phyloP scores from a whole-genome alignment of 2,329 filamentous ascomycete species.

The Colletotrichum scovillei region DNA sequence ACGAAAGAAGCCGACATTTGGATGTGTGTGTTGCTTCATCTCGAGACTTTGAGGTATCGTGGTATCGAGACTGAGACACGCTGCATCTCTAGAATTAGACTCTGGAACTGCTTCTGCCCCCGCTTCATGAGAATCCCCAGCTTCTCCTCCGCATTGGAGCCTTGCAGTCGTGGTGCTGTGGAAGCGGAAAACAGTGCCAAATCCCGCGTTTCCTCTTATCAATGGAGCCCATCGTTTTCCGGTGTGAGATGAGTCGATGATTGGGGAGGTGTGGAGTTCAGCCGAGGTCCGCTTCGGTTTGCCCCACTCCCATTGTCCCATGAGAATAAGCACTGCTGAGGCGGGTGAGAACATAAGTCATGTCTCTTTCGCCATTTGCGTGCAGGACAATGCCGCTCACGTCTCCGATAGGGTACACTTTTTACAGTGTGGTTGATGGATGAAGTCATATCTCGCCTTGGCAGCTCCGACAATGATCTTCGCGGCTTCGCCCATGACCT shows the following conservation, averaged over 20 bases:
- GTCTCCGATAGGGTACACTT: no score
- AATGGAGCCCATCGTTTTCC: slow-evolving; percentile 9
- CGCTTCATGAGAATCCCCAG: neutral
- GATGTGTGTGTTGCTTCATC: neutral
- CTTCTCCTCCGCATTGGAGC: neutral
- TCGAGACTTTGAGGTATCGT: no score
- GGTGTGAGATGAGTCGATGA: slow-evolving; percentile 8
- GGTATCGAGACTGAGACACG: neutral
- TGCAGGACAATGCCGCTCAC: neutral
- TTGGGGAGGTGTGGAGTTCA: slow-evolving; percentile 15
- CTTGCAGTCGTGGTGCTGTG: neutral
- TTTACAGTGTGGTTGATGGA: neutral
- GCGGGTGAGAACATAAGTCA: neutral
- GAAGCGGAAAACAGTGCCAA: slow-evolving; percentile 6
- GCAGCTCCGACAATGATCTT: no score
- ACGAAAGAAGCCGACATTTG: neutral
- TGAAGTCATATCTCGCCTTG: neutral
- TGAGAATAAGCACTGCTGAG: slow-evolving; percentile 14
- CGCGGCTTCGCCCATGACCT: neutral
- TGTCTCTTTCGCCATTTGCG: neutral
- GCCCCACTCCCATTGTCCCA: slow-evolving; percentile 4
- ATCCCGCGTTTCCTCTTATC: slow-evolving; percentile 10
- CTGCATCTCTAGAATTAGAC: neutral
- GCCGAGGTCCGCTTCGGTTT: slow-evolving; percentile 27
- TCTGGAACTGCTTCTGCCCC: neutral